Conservation (phyloP, 31 red algal species). For the Odonthalia washingtoniensis region DNA sequence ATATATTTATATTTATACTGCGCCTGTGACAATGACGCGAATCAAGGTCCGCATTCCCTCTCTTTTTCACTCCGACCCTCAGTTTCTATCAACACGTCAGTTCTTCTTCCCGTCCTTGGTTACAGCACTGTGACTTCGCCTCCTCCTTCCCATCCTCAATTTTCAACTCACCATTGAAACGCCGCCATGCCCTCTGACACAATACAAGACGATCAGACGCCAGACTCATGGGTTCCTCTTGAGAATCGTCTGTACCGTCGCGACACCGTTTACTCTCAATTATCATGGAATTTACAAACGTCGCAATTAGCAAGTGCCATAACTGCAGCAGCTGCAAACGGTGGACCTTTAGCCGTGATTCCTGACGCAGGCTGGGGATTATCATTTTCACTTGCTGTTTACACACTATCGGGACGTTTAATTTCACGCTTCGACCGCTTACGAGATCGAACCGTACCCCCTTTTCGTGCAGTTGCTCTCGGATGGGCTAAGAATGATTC, state of each 20-base stretch:
- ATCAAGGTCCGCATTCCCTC: no score
- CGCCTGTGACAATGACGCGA: no score
- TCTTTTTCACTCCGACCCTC: no score
- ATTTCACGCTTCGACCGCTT: constrained; percentile 50
- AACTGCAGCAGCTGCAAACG: constrained; percentile 46
- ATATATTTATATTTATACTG: no score
- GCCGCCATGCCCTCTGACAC: constrained; percentile 8
- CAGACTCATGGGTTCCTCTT: constrained; percentile 53
- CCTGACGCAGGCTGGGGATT: constrained; percentile 79
- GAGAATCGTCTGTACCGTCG: constrained; percentile 72
- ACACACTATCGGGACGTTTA: constrained; percentile 52
- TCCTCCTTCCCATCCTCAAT: constrained; percentile 6
- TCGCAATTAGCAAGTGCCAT: constrained; percentile 42
- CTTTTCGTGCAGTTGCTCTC: constrained; percentile 61
- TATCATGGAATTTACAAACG: constrained; percentile 43
- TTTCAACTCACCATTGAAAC: no score
- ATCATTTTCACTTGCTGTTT: constrained; percentile 54
- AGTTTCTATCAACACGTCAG: no score
- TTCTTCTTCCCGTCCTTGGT: no score
- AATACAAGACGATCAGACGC: constrained; percentile 14
- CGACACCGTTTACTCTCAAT: constrained; percentile 28
- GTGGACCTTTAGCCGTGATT: constrained; percentile 67
- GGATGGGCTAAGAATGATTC: constrained; percentile 66
- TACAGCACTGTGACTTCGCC: no score
- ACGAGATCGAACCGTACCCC: constrained; percentile 53